Percentiles rank a stretch among this genome's conserved stretches.
phyloP scores from a whole-genome alignment of 2,329 filamentous ascomycete genomes.

The Orbilia javanica region DNA sequence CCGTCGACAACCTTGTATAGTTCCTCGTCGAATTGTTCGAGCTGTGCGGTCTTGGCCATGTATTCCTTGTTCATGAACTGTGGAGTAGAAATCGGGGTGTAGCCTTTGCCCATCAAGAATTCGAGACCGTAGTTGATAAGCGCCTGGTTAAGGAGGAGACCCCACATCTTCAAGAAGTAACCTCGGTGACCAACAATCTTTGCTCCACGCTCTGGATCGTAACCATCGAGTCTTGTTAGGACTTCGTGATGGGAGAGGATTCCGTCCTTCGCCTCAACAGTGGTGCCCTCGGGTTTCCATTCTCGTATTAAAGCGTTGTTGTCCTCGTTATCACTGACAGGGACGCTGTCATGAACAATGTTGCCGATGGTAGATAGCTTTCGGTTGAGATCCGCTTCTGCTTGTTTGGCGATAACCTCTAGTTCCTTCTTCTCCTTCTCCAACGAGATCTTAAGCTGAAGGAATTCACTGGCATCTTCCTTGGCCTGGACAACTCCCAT shows the following conservation, averaged over 20 bases:
- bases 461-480: conserved; percentile 86
- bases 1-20: conserved; percentile 95
- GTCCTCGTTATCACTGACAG: conserved; percentile 86
- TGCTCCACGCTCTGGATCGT: conserved; percentile 90
- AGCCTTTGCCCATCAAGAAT: conserved; percentile 82
- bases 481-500: conserved; percentile 46
- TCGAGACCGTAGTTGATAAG: conserved; percentile 95
- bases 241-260: conserved; percentile 95
- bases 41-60: conserved; percentile 98
- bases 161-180: conserved; percentile 91
- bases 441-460: conserved; percentile 82
- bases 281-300: conserved; percentile 83
- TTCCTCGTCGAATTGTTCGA: conserved; percentile 97
- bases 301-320: conserved; percentile 81
- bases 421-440: conserved; percentile 85
- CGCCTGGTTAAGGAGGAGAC: conserved; percentile 90
- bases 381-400: conserved; percentile 78
- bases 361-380: conserved; percentile 90
- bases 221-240: conserved; percentile 85
- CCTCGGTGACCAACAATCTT: conserved; percentile 95
- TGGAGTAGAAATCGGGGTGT: conserved; percentile 85
- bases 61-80: conserved; percentile 95
- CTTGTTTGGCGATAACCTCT: conserved; percentile 79
- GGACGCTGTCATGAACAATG: conserved; percentile 89
- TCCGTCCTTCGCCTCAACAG: conserved; percentile 78